Percentiles rank a stretch among this genome's conserved stretches.
These are phyloP conservation scores for Phytophthora ramorum DNA, from an alignment of 352 stramenopile genomes.

Conservation along the genomic window DNA sequence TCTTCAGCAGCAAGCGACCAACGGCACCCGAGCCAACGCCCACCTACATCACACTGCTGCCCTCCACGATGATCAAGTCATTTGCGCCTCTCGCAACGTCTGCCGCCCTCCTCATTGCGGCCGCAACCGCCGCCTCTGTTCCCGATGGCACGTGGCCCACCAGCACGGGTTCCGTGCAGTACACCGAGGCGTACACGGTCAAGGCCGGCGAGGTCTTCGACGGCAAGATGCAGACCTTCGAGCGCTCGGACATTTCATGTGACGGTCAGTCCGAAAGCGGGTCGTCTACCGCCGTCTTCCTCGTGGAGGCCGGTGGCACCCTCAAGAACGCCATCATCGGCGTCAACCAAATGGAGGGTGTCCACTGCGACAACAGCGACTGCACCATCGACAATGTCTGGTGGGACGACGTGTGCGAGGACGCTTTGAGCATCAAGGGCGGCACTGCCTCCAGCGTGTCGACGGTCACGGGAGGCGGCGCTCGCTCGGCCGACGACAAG, in stretches of 20 bases:
- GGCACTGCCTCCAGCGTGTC: too few species aligned
- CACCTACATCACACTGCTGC: slow-evolving; percentile 3
- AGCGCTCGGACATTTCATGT: slow-evolving; percentile 56
- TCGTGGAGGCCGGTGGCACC: slow-evolving; percentile 33
- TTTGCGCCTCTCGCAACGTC: too few species aligned
- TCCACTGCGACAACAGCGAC: too few species aligned
- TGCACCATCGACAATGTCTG: too few species aligned
- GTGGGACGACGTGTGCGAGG: too few species aligned
- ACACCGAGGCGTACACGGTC: slow-evolving; percentile 7
- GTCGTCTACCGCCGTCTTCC: slow-evolving; percentile 39
- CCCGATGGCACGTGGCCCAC: slow-evolving; percentile 20
- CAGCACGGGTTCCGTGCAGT: slow-evolving; percentile 18
- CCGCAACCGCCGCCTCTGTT: too few species aligned
- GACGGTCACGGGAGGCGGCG: too few species aligned
- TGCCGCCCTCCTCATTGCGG: too few species aligned
- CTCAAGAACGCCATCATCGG: slow-evolving; percentile 30
- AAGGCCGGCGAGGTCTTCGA: slow-evolving; percentile 35
- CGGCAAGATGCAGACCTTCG: slow-evolving; percentile 60
- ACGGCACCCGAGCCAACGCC: slow-evolving; percentile 5
- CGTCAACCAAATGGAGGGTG: slow-evolving; percentile 24
- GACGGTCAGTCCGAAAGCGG: slow-evolving; percentile 35
- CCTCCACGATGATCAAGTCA: slow-evolving; percentile 19
- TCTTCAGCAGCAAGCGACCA: slow-evolving; percentile 22
- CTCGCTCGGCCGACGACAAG: too few species aligned
- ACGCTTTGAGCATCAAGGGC: too few species aligned